These are phyloP conservation scores for Botrytis elliptica DNA, from an alignment of 2,329 filamentous ascomycete species.

Conservation along the genomic window DNA sequence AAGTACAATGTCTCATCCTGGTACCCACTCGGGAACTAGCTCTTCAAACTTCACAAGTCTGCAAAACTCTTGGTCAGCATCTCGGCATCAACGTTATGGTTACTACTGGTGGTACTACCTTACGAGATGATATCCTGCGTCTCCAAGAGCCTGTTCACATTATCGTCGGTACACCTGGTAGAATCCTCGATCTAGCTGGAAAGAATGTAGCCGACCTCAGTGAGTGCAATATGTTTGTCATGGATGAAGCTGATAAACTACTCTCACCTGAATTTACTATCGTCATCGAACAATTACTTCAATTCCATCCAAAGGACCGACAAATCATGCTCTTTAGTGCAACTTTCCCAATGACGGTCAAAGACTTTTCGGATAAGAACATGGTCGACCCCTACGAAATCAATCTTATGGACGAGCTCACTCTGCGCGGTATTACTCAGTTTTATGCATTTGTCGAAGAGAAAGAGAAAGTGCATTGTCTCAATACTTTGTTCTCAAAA, in stretches of 20 bases:
- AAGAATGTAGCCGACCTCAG: slow-evolving; percentile 96
- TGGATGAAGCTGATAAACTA: slow-evolving; percentile 99
- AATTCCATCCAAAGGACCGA: slow-evolving; percentile 93
- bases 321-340: slow-evolving; percentile 99
- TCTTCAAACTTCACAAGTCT: slow-evolving; percentile 97
- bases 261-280: slow-evolving; percentile 95
- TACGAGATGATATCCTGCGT: slow-evolving; percentile 96
- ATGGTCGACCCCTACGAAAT: slow-evolving; percentile 97
- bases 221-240: slow-evolving; percentile 96
- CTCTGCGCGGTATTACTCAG: slow-evolving; percentile 94
- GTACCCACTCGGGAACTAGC: slow-evolving; percentile 96
- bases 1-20: slow-evolving; percentile 94
- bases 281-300: slow-evolving; percentile 91
- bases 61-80: slow-evolving; percentile 97
- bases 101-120: slow-evolving; percentile 89
- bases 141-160: slow-evolving; percentile 94
- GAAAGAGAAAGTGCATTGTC: slow-evolving; percentile 97
- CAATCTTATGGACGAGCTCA: slow-evolving; percentile 99
- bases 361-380: slow-evolving; percentile 97
- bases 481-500: slow-evolving; percentile 98
- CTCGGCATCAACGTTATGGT: slow-evolving; percentile 99
- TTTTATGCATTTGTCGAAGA: slow-evolving; percentile 99
- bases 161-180: slow-evolving; percentile 92
- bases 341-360: slow-evolving; percentile 95
- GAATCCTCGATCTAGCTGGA: slow-evolving; percentile 92